These are phyloP conservation scores for Mrakia frigida DNA, from an alignment of 768 basidiomycete genomes.

Conservation along the genomic window DNA sequence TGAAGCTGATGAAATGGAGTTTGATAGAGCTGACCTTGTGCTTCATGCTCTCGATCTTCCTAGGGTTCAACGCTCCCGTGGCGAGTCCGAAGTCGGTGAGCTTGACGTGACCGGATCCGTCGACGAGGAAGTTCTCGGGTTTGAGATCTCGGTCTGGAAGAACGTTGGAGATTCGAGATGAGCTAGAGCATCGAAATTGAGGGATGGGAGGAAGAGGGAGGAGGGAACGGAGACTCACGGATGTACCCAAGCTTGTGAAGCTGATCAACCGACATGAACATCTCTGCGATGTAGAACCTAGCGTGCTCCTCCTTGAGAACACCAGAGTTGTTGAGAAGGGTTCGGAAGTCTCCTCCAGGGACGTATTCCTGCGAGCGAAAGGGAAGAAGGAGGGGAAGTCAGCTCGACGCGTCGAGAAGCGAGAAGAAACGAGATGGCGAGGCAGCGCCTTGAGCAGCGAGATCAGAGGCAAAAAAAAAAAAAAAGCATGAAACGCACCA, in stretches of 20 bases:
- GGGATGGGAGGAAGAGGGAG: not conserved
- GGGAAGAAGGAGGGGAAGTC: conserved; percentile 7
- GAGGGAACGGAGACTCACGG: conserved; percentile 48
- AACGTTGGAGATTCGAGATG: no score
- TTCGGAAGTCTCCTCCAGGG: conserved; percentile 96
- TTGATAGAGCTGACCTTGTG: conserved; percentile 60
- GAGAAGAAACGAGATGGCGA: not conserved
- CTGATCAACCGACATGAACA: conserved; percentile 91
- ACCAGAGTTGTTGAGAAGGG: conserved; percentile 93
- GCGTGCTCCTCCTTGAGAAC: conserved; percentile 97
- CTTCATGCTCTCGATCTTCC: conserved; percentile 87
- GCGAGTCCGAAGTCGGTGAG: conserved; percentile 93
- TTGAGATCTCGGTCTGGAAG: conserved; percentile 27
- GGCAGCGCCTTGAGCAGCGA: not conserved
- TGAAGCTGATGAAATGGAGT: not conserved
- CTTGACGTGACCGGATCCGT: conserved; percentile 92
- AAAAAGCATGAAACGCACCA: conserved; percentile 49
- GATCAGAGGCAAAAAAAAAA: not conserved
- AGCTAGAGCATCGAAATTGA: no score
- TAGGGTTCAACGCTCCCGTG: conserved; percentile 90
- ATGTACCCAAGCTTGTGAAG: conserved; percentile 97
- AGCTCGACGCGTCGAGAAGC: not conserved
- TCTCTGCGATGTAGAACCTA: conserved; percentile 92
- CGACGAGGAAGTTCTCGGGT: conserved; percentile 90
- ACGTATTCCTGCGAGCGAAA: conserved; percentile 66